Base-by-base conservation (phyloP, 306 rosid genomes). In the Trichosanthes cucumerina region DNA sequence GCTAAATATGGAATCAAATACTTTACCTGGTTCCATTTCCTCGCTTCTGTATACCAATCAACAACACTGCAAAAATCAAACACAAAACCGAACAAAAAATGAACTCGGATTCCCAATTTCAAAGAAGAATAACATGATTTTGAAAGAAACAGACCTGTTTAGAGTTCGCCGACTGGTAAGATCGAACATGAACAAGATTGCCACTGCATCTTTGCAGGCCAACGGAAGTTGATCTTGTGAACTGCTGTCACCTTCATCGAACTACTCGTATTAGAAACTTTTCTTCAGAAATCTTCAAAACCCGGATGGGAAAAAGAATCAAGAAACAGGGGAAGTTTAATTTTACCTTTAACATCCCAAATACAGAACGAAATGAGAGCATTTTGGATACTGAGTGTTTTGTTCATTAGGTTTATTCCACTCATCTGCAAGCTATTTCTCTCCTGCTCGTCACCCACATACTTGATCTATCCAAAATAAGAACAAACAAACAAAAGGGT, bases 121-220 rank as follows among this genome's bases (percentile, higher is more conserved):
- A 44, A 28, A 33, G 41, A 36, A 24, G 39, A 59, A 54, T 23
- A 1, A 8, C 57, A 72, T 41, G 77, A 49, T 52, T 62, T 70
- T 39, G 56, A 47, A n/a, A n/a, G 24, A 33, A 58, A 12, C 60
- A 14, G 28, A 92, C 99, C 88, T 89, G 58, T 91, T 89, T 6
- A 95, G 88, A 34, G 99, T 92, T 81, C 87, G 86, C 16, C 99
- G 95, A 80, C 97, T 92, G 3, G 97, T 92, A 49, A 95, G 97
- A 86, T 95, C 99, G 36, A 95, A 95, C 97, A 92, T 91, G 82
- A 92, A 87, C 82, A 95, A 86, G 87, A 95, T 88, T 15, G 99
- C 99, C 12, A 91, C 99, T 4, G 99, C 90, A 82, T 95, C 97
- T 92, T 92, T 95, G 78, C 99, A 95, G 73, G 99, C 99, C 24